Percentiles rank a stretch among this genome's conserved stretches.
phyloP scores from a whole-genome alignment of 2,329 filamentous ascomycete genomes.

The Aureobasidium subglaciale region DNA sequence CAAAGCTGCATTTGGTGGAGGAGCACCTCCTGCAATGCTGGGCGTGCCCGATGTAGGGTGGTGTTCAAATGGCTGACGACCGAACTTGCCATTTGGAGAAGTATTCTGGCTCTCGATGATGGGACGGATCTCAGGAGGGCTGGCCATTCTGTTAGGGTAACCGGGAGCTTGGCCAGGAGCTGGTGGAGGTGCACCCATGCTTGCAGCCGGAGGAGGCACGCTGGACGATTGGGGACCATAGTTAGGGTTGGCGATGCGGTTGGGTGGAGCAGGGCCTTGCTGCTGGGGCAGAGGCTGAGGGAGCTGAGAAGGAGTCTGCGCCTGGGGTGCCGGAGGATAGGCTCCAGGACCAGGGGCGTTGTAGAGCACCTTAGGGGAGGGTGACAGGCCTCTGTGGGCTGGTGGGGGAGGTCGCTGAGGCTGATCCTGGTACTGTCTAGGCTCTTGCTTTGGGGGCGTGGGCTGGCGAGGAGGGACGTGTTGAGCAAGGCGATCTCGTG shows the following conservation, averaged over 20 bases:
- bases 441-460: constrained; percentile 57
- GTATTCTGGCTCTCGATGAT: constrained; percentile 70
- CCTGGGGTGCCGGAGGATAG: constrained; percentile 7
- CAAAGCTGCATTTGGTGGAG: constrained; percentile 55
- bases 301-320: constrained; percentile 40
- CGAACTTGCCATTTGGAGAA: constrained; percentile 85
- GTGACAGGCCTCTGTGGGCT: constrained; percentile 47
- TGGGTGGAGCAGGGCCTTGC: constrained; percentile 21
- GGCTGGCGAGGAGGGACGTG: constrained; percentile 60
- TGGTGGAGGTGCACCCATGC: constrained; percentile 45
- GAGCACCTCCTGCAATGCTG: constrained; percentile 62
- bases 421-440: constrained; percentile 42
- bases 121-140: constrained; percentile 74
- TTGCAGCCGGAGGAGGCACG: constrained; percentile 46
- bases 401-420: constrained; percentile 38
- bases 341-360: constrained; percentile 43
- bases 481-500: constrained; percentile 64
- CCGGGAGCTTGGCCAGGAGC: constrained; percentile 53
- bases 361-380: constrained; percentile 53
- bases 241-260: constrained; percentile 40
- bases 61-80: constrained; percentile 72
- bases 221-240: constrained; percentile 35
- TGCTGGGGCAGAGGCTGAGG: constrained; percentile 30
- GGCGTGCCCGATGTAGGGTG: constrained; percentile 57
- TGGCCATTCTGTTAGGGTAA: constrained; percentile 62